These are phyloP conservation scores for Sungouiozyma ichnusensis DNA, from an alignment of 805 yeast genomes.

Conservation along the genomic window DNA sequence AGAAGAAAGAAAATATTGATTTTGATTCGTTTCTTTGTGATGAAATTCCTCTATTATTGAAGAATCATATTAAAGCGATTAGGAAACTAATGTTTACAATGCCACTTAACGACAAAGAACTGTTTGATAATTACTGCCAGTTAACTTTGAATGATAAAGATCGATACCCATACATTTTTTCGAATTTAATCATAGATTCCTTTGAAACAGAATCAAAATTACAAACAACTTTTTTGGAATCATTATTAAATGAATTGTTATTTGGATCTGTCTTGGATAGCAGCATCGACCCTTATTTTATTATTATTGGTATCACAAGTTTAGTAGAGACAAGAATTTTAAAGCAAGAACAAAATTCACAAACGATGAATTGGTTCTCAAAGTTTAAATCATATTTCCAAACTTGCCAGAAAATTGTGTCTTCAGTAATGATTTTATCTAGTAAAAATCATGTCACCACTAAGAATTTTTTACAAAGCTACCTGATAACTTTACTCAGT, in stretches of 20 bases:
- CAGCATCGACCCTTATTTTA: constrained; percentile 19
- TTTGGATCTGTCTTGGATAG: constrained; percentile 19
- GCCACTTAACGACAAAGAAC: not conserved
- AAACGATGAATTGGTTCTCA: not conserved
- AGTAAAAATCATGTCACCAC: not conserved
- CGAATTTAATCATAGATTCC: constrained; percentile 6
- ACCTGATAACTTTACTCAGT: constrained; percentile 12
- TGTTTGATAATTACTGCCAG: constrained; percentile 8
- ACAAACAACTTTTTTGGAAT: constrained; percentile 17
- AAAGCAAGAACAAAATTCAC: constrained; percentile 1
- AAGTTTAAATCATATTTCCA: constrained; percentile 1
- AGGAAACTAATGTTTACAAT: not conserved
- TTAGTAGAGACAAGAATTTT: constrained; percentile 4
- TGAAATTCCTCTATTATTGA: constrained; percentile 20
- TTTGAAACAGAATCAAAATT: constrained; percentile 12
- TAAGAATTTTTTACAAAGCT: constrained; percentile 5
- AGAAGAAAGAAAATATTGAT: constrained; percentile 4
- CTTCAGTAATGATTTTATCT: not conserved
- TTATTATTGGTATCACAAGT: constrained; percentile 13
- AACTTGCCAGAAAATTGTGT: not conserved
- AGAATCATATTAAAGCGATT: constrained; percentile 13
- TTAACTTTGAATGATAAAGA: constrained; percentile 7
- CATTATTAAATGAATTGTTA: constrained; percentile 15
- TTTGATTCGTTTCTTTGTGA: constrained; percentile 14
- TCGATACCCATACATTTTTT: constrained; percentile 14